A percentile compares a stretch with the other conserved stretches of the same genome.
phyloP scores from a whole-genome alignment of 2,329 filamentous ascomycete species.

The Alternaria viburni region DNA sequence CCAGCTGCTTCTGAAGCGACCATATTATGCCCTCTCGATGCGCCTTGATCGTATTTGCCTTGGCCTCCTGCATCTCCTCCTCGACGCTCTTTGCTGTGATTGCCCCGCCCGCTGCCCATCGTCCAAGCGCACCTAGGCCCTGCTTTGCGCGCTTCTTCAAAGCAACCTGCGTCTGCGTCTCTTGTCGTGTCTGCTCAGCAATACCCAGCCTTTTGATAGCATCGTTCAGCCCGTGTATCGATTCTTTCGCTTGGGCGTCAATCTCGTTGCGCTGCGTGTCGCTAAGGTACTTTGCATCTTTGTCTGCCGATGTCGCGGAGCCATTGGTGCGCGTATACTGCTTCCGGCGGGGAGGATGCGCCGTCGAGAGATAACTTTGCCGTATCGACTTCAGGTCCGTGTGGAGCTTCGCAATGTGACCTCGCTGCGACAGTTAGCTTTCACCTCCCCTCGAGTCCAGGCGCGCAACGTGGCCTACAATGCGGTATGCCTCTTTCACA shows the following conservation, averaged over 20 bases:
- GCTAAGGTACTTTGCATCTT: conserved; percentile 66
- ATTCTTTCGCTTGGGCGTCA: conserved; percentile 83
- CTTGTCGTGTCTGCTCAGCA: conserved; percentile 80
- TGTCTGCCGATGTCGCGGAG: conserved; percentile 48
- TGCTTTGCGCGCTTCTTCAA: conserved; percentile 69
- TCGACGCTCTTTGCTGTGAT: conserved; percentile 65
- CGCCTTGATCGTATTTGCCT: conserved; percentile 67
- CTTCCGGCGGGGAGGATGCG: conserved; percentile 63
- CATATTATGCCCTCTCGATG: conserved; percentile 85
- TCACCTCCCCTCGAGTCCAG: conserved; percentile 10
- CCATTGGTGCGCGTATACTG: conserved; percentile 52
- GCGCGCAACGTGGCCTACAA: conserved; percentile 64
- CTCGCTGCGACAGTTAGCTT: conserved; percentile 66
- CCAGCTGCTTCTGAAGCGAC: conserved; percentile 77
- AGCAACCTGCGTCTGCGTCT: conserved; percentile 74
- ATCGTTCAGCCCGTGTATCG: conserved; percentile 83
- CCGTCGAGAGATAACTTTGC: conserved; percentile 87
- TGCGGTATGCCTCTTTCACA: conserved; percentile 90
- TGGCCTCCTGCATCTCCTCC: conserved; percentile 74
- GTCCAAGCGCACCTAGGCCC: conserved; percentile 72
- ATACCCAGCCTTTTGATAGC: conserved; percentile 81
- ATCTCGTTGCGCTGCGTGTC: conserved; percentile 85
- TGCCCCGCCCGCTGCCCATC: conserved; percentile 65
- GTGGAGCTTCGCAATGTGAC: conserved; percentile 81
- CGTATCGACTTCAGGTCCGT: conserved; percentile 82